Evolutionary conservation across 176 grass and related monocot species (phyloP).

Genomic region (Aegilops umbellulata): DNA sequence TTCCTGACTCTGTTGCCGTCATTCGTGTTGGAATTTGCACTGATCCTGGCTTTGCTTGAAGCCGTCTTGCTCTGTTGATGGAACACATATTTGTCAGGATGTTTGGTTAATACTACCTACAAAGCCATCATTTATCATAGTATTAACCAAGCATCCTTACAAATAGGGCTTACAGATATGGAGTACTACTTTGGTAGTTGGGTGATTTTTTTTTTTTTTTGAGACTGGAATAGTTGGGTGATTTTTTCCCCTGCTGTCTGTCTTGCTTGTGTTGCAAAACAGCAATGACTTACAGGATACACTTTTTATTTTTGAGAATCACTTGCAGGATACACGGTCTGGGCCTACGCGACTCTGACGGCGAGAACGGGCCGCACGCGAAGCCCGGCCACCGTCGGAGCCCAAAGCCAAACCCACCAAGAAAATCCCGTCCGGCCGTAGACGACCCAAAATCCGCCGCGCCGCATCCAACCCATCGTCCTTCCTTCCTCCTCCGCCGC

Average conservation of each 20-base stretch:
- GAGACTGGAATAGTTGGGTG: background rate
- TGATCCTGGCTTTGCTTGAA: slow-evolving; percentile 2
- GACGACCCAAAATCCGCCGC: background rate
- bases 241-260: background rate
- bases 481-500: background rate
- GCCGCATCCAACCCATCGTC: background rate
- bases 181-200: too few species aligned
- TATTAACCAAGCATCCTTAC: too few species aligned
- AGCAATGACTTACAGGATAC: background rate
- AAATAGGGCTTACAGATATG: too few species aligned
- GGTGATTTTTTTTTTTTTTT: too few species aligned
- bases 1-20: slow-evolving; percentile 2
- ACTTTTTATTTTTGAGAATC: too few species aligned
- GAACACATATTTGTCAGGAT: background rate
- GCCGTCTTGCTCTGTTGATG: background rate
- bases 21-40: background rate
- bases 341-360: too few species aligned
- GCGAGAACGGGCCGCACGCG: background rate
- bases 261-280: background rate
- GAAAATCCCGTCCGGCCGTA: background rate
- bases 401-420: background rate
- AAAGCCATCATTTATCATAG: too few species aligned
- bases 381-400: background rate
- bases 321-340: background rate
- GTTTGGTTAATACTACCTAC: background rate